Percentiles rank a stretch among this genome's conserved stretches.
Conservation (phyloP, 1,284 basidiomycete genomes). For the Chalciporus piperatoides region DNA sequence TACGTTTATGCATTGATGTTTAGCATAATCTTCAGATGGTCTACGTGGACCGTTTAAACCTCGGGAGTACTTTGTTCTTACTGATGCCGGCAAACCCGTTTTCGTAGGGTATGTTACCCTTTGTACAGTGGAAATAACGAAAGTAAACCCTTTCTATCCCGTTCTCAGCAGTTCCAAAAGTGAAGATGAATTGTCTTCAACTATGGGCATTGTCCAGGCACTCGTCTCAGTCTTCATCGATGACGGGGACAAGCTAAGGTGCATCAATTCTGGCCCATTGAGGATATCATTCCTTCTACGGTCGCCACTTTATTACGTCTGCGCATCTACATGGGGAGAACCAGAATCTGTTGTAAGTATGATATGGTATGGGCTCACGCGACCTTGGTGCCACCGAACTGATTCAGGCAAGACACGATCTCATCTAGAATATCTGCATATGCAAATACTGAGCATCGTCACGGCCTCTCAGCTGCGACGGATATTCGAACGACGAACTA, state of each 20-base stretch:
- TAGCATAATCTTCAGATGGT: slow-evolving; percentile 20
- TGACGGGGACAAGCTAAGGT: slow-evolving; percentile 78
- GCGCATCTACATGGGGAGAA: slow-evolving; percentile 88
- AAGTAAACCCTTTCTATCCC: background rate
- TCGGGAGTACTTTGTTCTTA: slow-evolving; percentile 90
- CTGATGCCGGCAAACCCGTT: slow-evolving; percentile 92
- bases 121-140: slow-evolving; percentile 1
- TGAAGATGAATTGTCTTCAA: slow-evolving; percentile 66
- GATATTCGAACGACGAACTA: slow-evolving; percentile 85
- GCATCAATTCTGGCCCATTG: slow-evolving; percentile 70
- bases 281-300: slow-evolving; percentile 85
- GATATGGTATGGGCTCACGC: slow-evolving; percentile 1
- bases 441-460: slow-evolving; percentile 89
- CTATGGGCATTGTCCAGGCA: slow-evolving; percentile 92
- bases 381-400: slow-evolving; percentile 22
- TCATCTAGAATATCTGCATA: slow-evolving; percentile 92
- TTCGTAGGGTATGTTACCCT: slow-evolving; percentile 61
- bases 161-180: slow-evolving; percentile 45
- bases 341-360: slow-evolving; percentile 86
- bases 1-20: slow-evolving; percentile 8
- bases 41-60: slow-evolving; percentile 43
- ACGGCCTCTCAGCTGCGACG: slow-evolving; percentile 79
- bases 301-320: slow-evolving; percentile 87
- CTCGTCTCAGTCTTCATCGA: slow-evolving; percentile 90
- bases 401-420: slow-evolving; percentile 77